A percentile compares a stretch with the other conserved stretches of the same genome.
These are phyloP conservation scores for Chlamydomonas applanata DNA, from an alignment of 139 green algal genomes.

Conservation along the genomic window DNA sequence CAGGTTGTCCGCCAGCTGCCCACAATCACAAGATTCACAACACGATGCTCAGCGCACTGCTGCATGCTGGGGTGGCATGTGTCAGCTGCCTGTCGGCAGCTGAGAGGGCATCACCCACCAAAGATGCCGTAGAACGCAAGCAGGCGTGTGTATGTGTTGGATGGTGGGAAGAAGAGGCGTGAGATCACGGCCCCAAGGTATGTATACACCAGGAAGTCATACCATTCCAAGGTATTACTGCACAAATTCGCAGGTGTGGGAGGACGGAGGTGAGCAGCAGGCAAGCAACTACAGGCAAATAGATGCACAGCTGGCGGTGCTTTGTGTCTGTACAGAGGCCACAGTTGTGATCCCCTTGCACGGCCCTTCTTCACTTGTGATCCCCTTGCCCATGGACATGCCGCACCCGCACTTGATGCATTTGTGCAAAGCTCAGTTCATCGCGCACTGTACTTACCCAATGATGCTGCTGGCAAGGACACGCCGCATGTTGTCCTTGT, in stretches of 20 bases:
- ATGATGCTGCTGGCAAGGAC: conserved; percentile 31
- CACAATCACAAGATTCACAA: too few relatives aligned
- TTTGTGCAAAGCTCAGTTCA: background rate
- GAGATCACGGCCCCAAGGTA: conserved; percentile 19
- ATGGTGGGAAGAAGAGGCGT: conserved; percentile 16
- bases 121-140: conserved; percentile 37
- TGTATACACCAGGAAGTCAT: conserved; percentile 37
- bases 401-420: background rate
- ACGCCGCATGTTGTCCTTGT: background rate
- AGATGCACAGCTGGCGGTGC: background rate
- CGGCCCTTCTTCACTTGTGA: too few relatives aligned
- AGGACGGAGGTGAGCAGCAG: background rate
- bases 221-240: conserved; percentile 12
- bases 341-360: too few relatives aligned
- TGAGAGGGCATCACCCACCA: too few relatives aligned
- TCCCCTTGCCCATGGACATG: background rate
- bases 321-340: too few relatives aligned
- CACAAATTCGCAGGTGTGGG: background rate
- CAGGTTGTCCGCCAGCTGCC: too few relatives aligned
- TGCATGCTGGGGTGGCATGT: too few relatives aligned
- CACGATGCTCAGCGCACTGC: too few relatives aligned
- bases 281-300: background rate
- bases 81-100: too few relatives aligned
- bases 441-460: conserved; percentile 20
- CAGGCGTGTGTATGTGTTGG: conserved; percentile 16